A percentile compares a stretch with the other conserved stretches of the same genome.
These are phyloP conservation scores for Aspergillus avenaceus DNA, from an alignment of 495 filamentous ascomycete species.

Conservation along the genomic window DNA sequence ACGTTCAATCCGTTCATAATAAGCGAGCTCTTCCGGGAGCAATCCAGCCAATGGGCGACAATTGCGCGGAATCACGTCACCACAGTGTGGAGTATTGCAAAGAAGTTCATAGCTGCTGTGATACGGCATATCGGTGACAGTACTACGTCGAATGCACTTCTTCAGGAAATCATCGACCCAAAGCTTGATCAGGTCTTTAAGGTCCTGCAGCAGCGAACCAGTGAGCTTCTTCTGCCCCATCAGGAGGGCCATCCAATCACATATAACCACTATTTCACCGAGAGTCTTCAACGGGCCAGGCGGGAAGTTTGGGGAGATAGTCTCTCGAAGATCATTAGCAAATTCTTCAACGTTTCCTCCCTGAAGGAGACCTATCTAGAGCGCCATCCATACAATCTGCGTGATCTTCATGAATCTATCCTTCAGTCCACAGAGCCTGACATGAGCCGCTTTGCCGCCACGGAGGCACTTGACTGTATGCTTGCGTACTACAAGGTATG, in stretches of 20 bases:
- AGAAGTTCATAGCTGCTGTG: conserved; percentile 28
- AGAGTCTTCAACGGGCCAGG: conserved; percentile 40
- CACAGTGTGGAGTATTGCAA: conserved; percentile 29
- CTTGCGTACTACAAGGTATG: conserved; percentile 29
- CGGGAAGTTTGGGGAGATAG: conserved; percentile 21
- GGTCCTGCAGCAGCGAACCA: conserved; percentile 18
- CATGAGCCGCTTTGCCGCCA: conserved; percentile 20
- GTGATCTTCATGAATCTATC: too few species aligned
- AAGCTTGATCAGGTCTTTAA: conserved; percentile 22
- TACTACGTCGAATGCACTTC: conserved; percentile 34
- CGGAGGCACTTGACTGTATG: conserved; percentile 27
- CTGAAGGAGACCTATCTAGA: too few species aligned
- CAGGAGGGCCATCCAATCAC: conserved; percentile 40
- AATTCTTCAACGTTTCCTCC: conserved; percentile 18
- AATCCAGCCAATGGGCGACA: conserved; percentile 41
- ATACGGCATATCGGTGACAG: conserved; percentile 30
- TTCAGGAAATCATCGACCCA: conserved; percentile 36
- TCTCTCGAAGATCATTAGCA: conserved; percentile 6
- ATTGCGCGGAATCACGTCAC: conserved; percentile 34
- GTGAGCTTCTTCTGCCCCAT: conserved; percentile 18
- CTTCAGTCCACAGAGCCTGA: conserved; percentile 12
- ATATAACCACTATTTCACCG: conserved; percentile 53
- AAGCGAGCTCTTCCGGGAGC: conserved; percentile 47
- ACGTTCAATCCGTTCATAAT: conserved; percentile 49
- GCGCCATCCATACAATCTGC: too few species aligned